A percentile compares a stretch with the other conserved stretches of the same genome.
These are phyloP conservation scores for Cucurbita maxima DNA, from an alignment of 306 rosid genomes.

Conservation along the genomic window DNA sequence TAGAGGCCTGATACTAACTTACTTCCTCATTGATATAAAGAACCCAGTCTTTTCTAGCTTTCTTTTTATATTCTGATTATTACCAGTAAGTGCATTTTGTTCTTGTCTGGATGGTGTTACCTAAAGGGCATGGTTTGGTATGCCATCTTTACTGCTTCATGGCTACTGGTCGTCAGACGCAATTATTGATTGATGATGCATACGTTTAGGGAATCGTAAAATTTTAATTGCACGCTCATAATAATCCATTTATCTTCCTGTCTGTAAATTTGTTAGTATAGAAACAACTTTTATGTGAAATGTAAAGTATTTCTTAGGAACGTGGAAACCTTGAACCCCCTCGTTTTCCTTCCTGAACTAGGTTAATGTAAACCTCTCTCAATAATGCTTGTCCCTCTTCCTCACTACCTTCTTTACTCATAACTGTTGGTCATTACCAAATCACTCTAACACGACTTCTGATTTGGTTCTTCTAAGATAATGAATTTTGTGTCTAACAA, in stretches of 20 bases:
- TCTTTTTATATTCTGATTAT: background rate
- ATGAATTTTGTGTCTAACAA: background rate
- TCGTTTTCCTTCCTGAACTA: background rate
- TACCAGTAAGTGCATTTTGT: background rate
- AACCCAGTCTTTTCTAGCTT: background rate
- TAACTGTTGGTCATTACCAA: background rate
- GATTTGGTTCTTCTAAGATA: background rate
- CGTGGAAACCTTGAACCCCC: background rate
- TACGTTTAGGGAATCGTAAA: background rate
- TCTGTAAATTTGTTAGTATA: background rate
- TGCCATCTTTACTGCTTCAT: background rate
- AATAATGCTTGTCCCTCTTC: background rate
- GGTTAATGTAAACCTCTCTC: background rate
- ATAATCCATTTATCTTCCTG: background rate
- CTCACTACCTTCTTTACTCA: background rate
- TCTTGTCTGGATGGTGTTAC: background rate
- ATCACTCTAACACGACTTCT: background rate
- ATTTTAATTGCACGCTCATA: background rate
- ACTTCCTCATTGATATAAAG: background rate
- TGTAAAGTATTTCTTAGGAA: background rate
- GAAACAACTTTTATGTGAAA: background rate
- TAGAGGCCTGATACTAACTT: background rate
- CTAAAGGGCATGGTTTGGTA: background rate
- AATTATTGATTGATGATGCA: background rate
- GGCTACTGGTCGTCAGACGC: background rate